Evolutionary conservation across 2,329 filamentous ascomycete species (phyloP).

Genomic region (Fusarium devonianum): DNA sequence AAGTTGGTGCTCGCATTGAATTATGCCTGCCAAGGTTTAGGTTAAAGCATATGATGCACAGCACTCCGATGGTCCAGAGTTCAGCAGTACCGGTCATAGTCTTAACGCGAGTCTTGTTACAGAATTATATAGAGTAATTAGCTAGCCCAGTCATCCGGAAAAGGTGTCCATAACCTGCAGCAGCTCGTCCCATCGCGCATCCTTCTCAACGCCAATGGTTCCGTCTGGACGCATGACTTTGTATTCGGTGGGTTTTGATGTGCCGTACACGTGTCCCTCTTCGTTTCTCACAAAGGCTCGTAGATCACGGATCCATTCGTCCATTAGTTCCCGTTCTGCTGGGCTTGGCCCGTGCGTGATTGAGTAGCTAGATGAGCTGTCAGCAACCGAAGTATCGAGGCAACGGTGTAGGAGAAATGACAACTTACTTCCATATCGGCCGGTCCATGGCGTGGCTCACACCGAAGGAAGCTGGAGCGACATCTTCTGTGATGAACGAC

Average conservation of each 20-base stretch:
- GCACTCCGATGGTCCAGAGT: too few species aligned
- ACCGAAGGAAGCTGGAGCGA: slow-evolving; percentile 21
- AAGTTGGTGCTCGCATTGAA: too few species aligned
- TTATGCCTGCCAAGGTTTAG: too few species aligned
- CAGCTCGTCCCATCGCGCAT: slow-evolving; percentile 8
- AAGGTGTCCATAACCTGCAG: slow-evolving; percentile 11
- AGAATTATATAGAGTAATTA: too few species aligned
- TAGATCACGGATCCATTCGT: slow-evolving; percentile 13
- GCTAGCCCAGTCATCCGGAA: too few species aligned
- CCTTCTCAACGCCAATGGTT: slow-evolving; percentile 4
- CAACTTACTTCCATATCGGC: slow-evolving; percentile 23
- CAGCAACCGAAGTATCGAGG: neutral
- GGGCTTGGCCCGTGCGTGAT: slow-evolving; percentile 11
- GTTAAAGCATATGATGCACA: too few species aligned
- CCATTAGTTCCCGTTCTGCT: slow-evolving; percentile 6
- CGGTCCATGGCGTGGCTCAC: slow-evolving; percentile 23
- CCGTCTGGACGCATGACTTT: slow-evolving; percentile 18
- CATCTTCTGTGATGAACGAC: slow-evolving; percentile 14
- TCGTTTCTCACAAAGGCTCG: slow-evolving; percentile 9
- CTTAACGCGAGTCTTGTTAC: too few species aligned
- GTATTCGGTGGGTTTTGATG: neutral
- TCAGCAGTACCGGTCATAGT: too few species aligned
- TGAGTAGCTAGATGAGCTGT: slow-evolving; percentile 6
- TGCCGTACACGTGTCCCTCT: slow-evolving; percentile 1
- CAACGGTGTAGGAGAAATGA: neutral